These are phyloP conservation scores for Tulasnella sp. DNA, from an alignment of 768 basidiomycete genomes.

Conservation along the genomic window DNA sequence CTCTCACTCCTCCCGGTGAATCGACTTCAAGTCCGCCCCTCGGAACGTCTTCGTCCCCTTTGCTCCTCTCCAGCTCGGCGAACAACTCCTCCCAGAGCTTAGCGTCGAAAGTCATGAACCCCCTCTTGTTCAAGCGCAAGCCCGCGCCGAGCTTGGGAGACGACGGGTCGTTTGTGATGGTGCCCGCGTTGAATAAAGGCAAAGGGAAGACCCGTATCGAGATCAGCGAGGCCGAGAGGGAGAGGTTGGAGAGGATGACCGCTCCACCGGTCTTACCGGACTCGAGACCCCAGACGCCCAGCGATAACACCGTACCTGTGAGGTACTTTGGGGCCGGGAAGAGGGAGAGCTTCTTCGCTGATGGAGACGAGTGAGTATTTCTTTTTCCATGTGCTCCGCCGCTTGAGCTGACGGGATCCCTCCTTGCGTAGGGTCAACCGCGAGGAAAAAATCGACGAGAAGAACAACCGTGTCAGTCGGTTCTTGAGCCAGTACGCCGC, in stretches of 20 bases:
- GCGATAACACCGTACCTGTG: background rate
- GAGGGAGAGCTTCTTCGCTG: background rate
- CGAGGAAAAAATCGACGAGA: background rate
- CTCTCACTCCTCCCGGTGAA: background rate
- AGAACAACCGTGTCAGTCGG: slow-evolving; percentile 1
- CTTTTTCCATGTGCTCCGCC: background rate
- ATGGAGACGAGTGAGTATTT: background rate
- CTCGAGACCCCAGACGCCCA: background rate
- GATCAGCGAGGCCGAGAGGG: background rate
- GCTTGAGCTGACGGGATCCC: background rate
- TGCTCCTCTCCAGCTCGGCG: background rate
- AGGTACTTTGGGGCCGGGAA: background rate
- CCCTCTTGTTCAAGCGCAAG: background rate
- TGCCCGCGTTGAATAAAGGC: background rate
- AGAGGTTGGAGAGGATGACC: background rate
- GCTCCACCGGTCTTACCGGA: background rate
- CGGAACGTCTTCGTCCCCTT: background rate
- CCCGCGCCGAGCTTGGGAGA: background rate
- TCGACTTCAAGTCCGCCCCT: background rate
- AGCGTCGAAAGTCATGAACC: background rate
- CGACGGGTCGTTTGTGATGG: background rate
- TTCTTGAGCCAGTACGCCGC: background rate
- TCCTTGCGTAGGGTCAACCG: background rate
- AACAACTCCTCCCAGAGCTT: background rate
- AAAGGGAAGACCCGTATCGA: background rate